Evolutionary conservation across 371 early-diverging fungal genomes (phyloP).

Genomic region (Rhizopus microsporus): DNA sequence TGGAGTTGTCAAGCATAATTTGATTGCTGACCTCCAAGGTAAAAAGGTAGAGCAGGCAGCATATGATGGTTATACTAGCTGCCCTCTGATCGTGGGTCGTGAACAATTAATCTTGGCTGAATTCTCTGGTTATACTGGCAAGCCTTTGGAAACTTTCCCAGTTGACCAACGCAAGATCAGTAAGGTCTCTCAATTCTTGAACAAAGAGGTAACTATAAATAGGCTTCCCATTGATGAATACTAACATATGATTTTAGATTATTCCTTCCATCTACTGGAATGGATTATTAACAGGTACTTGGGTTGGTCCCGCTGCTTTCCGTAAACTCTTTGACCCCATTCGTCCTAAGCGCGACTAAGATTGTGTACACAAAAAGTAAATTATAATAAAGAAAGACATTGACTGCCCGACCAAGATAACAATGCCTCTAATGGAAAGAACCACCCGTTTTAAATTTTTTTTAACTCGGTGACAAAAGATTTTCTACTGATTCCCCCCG

Average conservation of each 20-base stretch:
- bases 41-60: constrained; percentile 47
- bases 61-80: constrained; percentile 87
- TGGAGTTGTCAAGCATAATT: constrained; percentile 73
- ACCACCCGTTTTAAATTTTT: constrained; percentile 12
- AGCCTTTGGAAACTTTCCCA: constrained; percentile 84
- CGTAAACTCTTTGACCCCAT: constrained; percentile 56
- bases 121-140: constrained; percentile 81
- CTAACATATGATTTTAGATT: constrained; percentile 26
- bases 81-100: constrained; percentile 76
- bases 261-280: constrained; percentile 84
- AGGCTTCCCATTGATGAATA: neutral
- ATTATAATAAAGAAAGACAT: constrained; percentile 1
- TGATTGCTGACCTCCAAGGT: constrained; percentile 68
- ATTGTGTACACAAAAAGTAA: constrained; percentile 5
- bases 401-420: constrained; percentile 1
- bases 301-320: constrained; percentile 73
- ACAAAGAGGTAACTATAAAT: constrained; percentile 59
- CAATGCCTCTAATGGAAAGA: constrained; percentile 22
- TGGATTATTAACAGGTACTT: constrained; percentile 72
- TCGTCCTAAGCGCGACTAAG: constrained; percentile 34
- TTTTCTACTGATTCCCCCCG: constrained; percentile 13
- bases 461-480: constrained; percentile 50
- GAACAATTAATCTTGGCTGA: constrained; percentile 85
- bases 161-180: constrained; percentile 78
- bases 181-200: constrained; percentile 66